Conservation (phyloP, 2,329 filamentous ascomycete genomes). For the Neofusicoccum ribis region DNA sequence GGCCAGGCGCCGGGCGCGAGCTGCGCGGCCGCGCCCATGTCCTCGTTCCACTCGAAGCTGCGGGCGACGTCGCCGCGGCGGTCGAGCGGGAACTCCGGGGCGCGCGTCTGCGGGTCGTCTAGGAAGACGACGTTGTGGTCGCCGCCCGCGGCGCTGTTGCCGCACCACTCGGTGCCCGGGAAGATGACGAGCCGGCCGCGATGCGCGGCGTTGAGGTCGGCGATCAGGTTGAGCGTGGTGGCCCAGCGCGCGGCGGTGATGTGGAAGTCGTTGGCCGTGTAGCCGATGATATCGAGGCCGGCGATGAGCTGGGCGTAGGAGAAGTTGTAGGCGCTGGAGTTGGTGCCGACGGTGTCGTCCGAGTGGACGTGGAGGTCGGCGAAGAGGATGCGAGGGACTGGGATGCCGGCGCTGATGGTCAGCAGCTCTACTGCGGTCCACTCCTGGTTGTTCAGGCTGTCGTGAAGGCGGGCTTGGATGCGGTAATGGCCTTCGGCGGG, state of each 20-base stretch:
- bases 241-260: constrained; percentile 38
- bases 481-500: too few species aligned
- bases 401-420: constrained; percentile 1
- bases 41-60: constrained; percentile 41
- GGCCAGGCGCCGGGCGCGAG: constrained; percentile 38
- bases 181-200: constrained; percentile 32
- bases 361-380: constrained; percentile 42
- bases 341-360: constrained; percentile 41
- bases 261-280: constrained; percentile 44
- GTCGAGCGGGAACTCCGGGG: constrained; percentile 36
- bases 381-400: constrained; percentile 31
- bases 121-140: constrained; percentile 40
- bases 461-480: background rate
- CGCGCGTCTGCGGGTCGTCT: constrained; percentile 26
- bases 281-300: constrained; percentile 40
- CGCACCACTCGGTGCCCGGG: constrained; percentile 39
- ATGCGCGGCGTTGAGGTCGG: constrained; percentile 24
- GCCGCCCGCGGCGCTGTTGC: constrained; percentile 35
- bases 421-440: too few species aligned
- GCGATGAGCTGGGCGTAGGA: constrained; percentile 38
- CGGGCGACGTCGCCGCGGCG: constrained; percentile 35
- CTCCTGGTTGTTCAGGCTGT: background rate
- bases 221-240: constrained; percentile 26
- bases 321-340: constrained; percentile 39
- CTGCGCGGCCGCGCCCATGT: constrained; percentile 30